A percentile compares a stretch with the other conserved stretches of the same genome.
phyloP scores from a whole-genome alignment of 2,329 filamentous ascomycete species.

The Monilinia vaccinii-corymbosi region DNA sequence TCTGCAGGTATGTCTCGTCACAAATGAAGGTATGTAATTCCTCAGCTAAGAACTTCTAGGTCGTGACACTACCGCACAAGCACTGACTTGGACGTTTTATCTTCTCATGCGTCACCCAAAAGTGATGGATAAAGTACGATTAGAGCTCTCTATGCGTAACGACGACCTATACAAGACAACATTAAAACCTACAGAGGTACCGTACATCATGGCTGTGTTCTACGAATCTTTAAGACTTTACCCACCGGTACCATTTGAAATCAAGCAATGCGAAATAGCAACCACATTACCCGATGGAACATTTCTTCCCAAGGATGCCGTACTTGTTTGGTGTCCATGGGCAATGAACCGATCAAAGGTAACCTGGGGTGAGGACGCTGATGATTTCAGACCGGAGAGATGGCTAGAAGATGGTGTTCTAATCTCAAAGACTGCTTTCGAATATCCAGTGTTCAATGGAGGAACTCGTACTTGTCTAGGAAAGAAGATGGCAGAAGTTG shows the following conservation, averaged over 20 bases:
- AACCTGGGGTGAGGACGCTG: conserved; percentile 49
- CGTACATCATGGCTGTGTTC: conserved; percentile 52
- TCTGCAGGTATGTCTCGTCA: conserved; percentile 39
- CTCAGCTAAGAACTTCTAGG: conserved; percentile 29
- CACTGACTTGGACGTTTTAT: conserved; percentile 55
- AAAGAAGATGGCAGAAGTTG: conserved; percentile 54
- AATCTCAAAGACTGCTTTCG: conserved; percentile 39
- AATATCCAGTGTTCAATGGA: conserved; percentile 58
- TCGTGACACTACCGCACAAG: conserved; percentile 56
- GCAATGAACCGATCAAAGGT: conserved; percentile 49
- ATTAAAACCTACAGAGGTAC: conserved; percentile 33
- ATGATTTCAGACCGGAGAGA: conserved; percentile 46
- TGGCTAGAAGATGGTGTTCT: conserved; percentile 42
- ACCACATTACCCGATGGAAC: conserved; percentile 53
- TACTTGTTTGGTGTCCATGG: conserved; percentile 57
- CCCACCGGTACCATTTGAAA: conserved; percentile 57
- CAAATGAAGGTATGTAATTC: background rate
- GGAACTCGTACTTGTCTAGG: conserved; percentile 52
- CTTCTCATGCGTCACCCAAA: conserved; percentile 44
- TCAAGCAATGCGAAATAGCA: conserved; percentile 47
- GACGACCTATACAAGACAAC: conserved; percentile 1
- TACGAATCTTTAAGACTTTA: conserved; percentile 53
- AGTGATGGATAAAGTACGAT: conserved; percentile 34
- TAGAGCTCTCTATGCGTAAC: conserved; percentile 31
- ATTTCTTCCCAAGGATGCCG: conserved; percentile 41